A percentile compares a stretch with the other conserved stretches of the same genome.
phyloP scores from a whole-genome alignment of 805 yeast species.

The Zygoascus biomembranicola region DNA sequence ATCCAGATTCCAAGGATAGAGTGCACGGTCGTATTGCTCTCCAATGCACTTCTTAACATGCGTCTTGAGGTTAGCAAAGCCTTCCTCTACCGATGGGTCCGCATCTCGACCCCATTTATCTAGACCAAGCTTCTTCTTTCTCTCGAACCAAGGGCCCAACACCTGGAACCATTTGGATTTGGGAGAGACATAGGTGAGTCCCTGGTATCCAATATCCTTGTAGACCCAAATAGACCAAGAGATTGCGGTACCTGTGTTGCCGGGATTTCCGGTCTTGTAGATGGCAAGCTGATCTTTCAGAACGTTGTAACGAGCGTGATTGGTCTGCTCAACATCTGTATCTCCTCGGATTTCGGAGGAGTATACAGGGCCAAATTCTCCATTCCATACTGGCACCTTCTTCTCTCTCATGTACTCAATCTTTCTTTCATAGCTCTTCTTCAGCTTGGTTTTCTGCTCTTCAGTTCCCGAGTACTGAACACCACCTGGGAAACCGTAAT shows the following conservation, averaged over 20 bases:
- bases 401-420: constrained; percentile 34
- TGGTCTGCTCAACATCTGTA: constrained; percentile 30
- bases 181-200: constrained; percentile 40
- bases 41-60: constrained; percentile 35
- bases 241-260: constrained; percentile 39
- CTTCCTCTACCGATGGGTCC: constrained; percentile 32
- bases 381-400: constrained; percentile 46
- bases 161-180: constrained; percentile 36
- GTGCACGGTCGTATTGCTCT: constrained; percentile 31
- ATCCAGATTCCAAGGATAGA: constrained; percentile 39
- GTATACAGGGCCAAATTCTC: constrained; percentile 46
- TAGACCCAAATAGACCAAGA: constrained; percentile 48
- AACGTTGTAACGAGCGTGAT: constrained; percentile 34
- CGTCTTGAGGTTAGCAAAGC: constrained; percentile 31
- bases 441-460: constrained; percentile 31
- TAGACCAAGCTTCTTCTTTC: constrained; percentile 38
- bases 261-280: constrained; percentile 40
- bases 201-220: constrained; percentile 47
- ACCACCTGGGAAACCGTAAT: constrained; percentile 37
- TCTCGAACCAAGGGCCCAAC: constrained; percentile 35
- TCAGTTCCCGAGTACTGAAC: constrained; percentile 29
- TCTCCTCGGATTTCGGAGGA: constrained; percentile 37
- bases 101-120: constrained; percentile 46
- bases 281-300: constrained; percentile 39
- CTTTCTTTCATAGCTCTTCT: constrained; percentile 36